Evolutionary conservation across 2,329 filamentous ascomycete species (phyloP), one percentile per base, ranked within the genome.

Genomic region (Pseudopithomyces chartarum): DNA sequence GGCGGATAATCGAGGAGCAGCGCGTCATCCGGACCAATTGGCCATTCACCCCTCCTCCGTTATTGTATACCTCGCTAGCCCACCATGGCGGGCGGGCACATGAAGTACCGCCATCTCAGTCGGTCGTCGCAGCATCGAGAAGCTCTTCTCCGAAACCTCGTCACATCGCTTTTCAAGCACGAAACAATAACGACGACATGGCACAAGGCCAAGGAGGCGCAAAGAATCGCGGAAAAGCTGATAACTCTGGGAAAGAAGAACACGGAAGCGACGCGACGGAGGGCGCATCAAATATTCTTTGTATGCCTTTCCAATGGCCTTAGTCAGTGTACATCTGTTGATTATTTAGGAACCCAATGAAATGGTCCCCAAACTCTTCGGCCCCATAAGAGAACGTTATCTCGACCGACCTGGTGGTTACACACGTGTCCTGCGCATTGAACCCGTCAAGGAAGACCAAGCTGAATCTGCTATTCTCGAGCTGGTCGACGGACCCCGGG

Each of bases 121-220:
- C 92, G 95, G 67, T 84, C 87, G 65, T 97, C 92, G 50, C 83
- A 94, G 54, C 95, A 97, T 76, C 87, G 95, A 75, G 87, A 94
- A 81, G 94, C 95, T 52, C 87, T 99, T 67, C 88, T 99, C 65
- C 92, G 95, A 72, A 97, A 98, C 79, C 84, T 99, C 59, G 93
- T 98, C 75, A 97, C 94, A 65, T 95, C 94, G 53, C 90, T 99
- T 65, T 90, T 99, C 80, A 85, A 91, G 78, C 87, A 96, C 78
- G 95, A 99, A 81, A 88, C 91, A 61, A 96, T 99, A 80, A 88
- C 89, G 62, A 99, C 95, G 49, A 97, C 95, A 79, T 97, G 90
- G 84, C 88, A 90, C 75, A 98, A 98, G 80, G 95, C 95, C 46
- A 99, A 98, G 80, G 95, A 99, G 81, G 91, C 95, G 19, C 95